Evolutionary conservation across 1,284 basidiomycete genomes (phyloP).

Genomic region (Lentinus polychrous): DNA sequence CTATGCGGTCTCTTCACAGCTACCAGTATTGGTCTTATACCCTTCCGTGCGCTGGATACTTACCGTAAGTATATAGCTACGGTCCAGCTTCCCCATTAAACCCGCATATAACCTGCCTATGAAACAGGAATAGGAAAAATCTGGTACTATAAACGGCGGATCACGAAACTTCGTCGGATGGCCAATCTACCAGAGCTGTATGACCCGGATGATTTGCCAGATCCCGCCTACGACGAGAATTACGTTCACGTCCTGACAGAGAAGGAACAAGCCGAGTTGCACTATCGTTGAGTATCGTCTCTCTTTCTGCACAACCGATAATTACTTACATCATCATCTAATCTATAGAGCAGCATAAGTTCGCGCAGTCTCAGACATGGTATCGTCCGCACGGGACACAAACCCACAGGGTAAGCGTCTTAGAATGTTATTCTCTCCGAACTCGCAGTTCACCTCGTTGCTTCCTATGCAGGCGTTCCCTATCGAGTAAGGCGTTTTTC

Average conservation of each 20-base stretch:
- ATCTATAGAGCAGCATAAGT: constrained; percentile 57
- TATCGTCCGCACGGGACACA: constrained; percentile 84
- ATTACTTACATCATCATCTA: neutral
- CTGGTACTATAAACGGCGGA: constrained; percentile 62
- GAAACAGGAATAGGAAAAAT: constrained; percentile 61
- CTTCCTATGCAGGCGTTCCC: constrained; percentile 63
- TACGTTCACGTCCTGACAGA: constrained; percentile 72
- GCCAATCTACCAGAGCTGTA: constrained; percentile 61
- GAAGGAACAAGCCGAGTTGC: constrained; percentile 62
- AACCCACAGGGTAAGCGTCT: constrained; percentile 59
- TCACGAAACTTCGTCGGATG: constrained; percentile 46
- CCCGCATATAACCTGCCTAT: neutral
- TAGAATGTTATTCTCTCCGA: constrained; percentile 3
- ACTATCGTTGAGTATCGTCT: constrained; percentile 47
- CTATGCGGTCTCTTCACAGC: constrained; percentile 80
- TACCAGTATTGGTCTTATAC: constrained; percentile 70
- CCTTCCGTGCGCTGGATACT: constrained; percentile 71
- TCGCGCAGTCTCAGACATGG: constrained; percentile 73
- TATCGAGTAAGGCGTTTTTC: constrained; percentile 43
- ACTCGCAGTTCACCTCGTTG: constrained; percentile 6
- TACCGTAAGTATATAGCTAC: constrained; percentile 49
- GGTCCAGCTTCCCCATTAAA: neutral
- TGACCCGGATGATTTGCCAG: constrained; percentile 73
- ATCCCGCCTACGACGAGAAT: constrained; percentile 66
- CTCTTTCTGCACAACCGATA: neutral